These are phyloP conservation scores for Wallacemonas sp. DNA, from an alignment of 208 protist genomes.

Conservation along the genomic window DNA sequence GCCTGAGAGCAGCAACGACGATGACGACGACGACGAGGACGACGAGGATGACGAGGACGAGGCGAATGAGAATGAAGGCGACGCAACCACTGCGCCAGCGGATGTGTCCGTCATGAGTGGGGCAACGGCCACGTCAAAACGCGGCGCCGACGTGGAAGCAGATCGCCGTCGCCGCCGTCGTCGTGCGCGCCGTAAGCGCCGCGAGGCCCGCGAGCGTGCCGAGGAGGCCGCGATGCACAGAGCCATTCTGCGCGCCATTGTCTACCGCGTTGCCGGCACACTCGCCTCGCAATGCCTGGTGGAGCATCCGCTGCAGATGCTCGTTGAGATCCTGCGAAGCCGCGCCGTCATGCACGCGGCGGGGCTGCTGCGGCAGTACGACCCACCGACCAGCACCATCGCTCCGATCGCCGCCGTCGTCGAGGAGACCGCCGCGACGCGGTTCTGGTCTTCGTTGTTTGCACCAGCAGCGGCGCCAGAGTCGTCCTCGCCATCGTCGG, in stretches of 20 bases:
- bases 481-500: background rate
- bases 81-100: background rate
- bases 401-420: conserved; percentile 13
- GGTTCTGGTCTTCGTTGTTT: conserved; percentile 4
- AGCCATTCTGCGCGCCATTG: conserved; percentile 69
- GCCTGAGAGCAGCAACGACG: conserved; percentile 16
- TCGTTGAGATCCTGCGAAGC: conserved; percentile 64
- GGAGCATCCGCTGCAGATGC: conserved; percentile 70
- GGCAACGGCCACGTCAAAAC: no score
- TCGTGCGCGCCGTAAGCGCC: conserved; percentile 14
- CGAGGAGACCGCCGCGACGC: background rate
- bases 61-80: conserved; percentile 12
- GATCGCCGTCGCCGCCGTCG: conserved; percentile 6
- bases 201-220: conserved; percentile 26
- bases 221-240: conserved; percentile 29
- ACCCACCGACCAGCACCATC: conserved; percentile 14
- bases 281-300: conserved; percentile 66
- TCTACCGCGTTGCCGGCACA: conserved; percentile 64
- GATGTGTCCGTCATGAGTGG: background rate
- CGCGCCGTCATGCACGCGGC: conserved; percentile 72
- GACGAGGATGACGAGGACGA: conserved; percentile 23
- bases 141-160: background rate
- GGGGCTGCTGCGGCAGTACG: conserved; percentile 55
- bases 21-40: conserved; percentile 23
- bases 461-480: background rate